Evolutionary conservation across 2,329 filamentous ascomycete species (phyloP).

Genomic region (Colletotrichum chlorophyti): DNA sequence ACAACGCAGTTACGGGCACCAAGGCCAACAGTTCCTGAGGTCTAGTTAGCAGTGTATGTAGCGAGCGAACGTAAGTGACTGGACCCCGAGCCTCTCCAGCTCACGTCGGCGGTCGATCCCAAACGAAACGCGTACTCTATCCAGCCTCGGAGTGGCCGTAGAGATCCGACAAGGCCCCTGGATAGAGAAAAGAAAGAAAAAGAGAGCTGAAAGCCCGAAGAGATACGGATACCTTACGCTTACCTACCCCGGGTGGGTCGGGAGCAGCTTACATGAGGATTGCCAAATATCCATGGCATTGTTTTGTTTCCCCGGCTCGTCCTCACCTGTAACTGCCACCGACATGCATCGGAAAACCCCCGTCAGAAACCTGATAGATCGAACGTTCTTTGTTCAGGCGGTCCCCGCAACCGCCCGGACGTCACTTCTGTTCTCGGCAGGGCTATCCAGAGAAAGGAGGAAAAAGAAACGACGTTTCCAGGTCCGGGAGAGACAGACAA

Average conservation of each 20-base stretch:
- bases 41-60: no score
- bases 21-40: no score
- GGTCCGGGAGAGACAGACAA: neutral
- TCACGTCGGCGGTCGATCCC: neutral
- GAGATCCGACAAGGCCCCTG: neutral
- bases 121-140: no score
- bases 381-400: conserved; percentile 10
- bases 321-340: neutral
- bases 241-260: no score
- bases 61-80: neutral
- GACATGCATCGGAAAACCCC: neutral
- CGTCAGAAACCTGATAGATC: conserved; percentile 3
- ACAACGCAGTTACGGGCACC: no score
- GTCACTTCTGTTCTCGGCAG: conserved; percentile 29
- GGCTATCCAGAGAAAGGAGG: conserved; percentile 17
- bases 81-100: no score
- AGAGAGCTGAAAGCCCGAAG: no score
- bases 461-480: conserved; percentile 7
- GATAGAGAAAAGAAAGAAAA: neutral
- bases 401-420: conserved; percentile 25
- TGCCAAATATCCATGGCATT: neutral
- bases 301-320: neutral
- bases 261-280: no score
- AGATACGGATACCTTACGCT: no score
- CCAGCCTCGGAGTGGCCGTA: neutral